A percentile compares a stretch with the other conserved stretches of the same genome.
phyloP scores from a whole-genome alignment of 257 asterid genomes.

The Fraxinus pennsylvanica region DNA sequence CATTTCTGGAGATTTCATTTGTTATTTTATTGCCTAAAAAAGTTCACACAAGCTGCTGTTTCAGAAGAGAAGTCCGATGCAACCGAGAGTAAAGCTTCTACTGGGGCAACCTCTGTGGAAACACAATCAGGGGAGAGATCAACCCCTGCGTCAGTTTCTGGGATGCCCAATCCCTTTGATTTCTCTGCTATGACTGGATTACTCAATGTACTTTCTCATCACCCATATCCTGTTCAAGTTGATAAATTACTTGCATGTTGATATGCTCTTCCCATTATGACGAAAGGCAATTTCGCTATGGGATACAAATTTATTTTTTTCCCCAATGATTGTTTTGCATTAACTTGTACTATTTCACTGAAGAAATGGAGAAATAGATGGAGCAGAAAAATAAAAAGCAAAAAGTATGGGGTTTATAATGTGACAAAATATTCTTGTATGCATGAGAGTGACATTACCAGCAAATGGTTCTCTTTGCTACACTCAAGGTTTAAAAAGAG shows the following conservation, averaged over 20 bases:
- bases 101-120: slow-evolving; percentile 39
- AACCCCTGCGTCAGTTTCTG: slow-evolving; percentile 3
- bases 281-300: not conserved
- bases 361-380: not conserved
- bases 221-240: not conserved
- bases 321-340: not conserved
- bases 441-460: not conserved
- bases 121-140: slow-evolving; percentile 42
- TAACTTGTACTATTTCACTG: not conserved
- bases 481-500: not conserved
- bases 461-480: not conserved
- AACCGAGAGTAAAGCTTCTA: slow-evolving; percentile 37
- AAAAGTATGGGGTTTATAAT: not conserved
- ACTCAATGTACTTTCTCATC: slow-evolving; percentile 60
- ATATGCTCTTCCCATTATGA: not conserved
- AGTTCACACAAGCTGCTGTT: slow-evolving; percentile 1
- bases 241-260: slow-evolving; percentile 1
- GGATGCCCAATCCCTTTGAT: slow-evolving; percentile 28
- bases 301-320: not conserved
- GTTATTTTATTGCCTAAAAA: not conserved
- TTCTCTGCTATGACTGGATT: slow-evolving; percentile 56
- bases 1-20: not conserved
- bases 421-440: not conserved
- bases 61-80: slow-evolving; percentile 60
- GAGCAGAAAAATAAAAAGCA: not conserved